Evolutionary conservation across 176 grass and related monocot species (phyloP), one percentile per base, ranked within the genome.

Genomic region (Themeda triandra): DNA sequence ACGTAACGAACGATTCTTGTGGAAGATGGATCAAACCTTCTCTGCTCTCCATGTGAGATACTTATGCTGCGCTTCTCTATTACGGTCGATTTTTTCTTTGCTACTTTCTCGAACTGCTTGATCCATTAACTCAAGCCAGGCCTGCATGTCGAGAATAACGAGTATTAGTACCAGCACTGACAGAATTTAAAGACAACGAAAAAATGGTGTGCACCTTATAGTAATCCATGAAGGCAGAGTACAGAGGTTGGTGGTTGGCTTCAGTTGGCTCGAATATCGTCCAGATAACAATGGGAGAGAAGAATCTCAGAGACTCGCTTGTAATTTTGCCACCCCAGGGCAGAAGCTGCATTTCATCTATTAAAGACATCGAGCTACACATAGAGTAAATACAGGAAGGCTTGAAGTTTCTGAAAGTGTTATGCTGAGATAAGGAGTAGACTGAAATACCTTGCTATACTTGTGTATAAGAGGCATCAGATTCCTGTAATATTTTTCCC

Each of bases 291-390:
- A 92, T 85, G 63, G 96, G 96, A 36, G 96, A 99, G 90, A 99
- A 99, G 86, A 99, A 96, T 83, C 54, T 94, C 83, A 96, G 29
- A 10, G 93, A 96, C 63, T 99, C 91, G 6, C 93, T 92, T 37
- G 96, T 99, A 84, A 99, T 82, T 75, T 96, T 99, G 67, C 96
- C 96, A 35, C 96, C 96, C 96, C 96, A 99, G 63, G 96, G 93
- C 21, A 99, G 85, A 88, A 92, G 87, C 90, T 99, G 96, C 80
- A 99, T 89, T 91, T 86, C 67, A 64, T 96, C 89, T 91, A 92
- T 79, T 87, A 92, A 94, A 89, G 78, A 75, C 72, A 74, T 40
- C 13, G 40, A 85, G 71, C 87, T 89, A 88, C 64, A 83, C 33
- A 86, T 87, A 91, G 75, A 87, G 87, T 69, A 86, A 88, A 58